Evolutionary conservation across 495 filamentous ascomycete species (phyloP).

Genomic region (Hypomontagnella monticulosa): DNA sequence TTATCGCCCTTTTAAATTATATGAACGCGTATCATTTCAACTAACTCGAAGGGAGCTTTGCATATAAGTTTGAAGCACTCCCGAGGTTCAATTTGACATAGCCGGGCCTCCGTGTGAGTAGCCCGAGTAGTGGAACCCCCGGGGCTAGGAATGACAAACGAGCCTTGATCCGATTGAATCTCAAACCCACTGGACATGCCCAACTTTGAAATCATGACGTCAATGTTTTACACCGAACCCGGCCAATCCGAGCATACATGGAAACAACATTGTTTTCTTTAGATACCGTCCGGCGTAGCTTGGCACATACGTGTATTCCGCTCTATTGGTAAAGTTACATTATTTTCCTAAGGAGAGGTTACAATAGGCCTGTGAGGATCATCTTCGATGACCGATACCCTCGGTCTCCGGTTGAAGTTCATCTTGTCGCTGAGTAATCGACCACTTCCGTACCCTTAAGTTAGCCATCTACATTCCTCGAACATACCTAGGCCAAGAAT

Average conservation of each 20-base stretch:
- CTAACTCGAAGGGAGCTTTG: too few species aligned
- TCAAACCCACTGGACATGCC: background rate
- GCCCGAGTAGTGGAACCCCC: background rate
- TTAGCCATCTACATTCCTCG: background rate
- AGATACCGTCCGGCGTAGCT: too few species aligned
- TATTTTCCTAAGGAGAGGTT: too few species aligned
- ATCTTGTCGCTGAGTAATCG: slow-evolving; percentile 34
- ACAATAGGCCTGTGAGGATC: background rate
- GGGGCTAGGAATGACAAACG: slow-evolving; percentile 2
- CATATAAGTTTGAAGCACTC: too few species aligned
- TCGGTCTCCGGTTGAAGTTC: background rate
- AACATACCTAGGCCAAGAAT: background rate
- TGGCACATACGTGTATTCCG: too few species aligned
- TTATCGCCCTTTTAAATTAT: too few species aligned
- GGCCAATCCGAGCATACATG: slow-evolving; percentile 5
- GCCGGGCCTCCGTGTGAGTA: too few species aligned
- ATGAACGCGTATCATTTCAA: too few species aligned
- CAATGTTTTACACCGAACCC: slow-evolving; percentile 5
- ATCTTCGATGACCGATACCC: background rate
- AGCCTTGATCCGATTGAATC: slow-evolving; percentile 4
- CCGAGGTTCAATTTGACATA: too few species aligned
- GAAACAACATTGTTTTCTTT: background rate
- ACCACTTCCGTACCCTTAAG: background rate
- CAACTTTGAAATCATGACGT: slow-evolving; percentile 33
- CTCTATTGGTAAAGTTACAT: too few species aligned